Conservation (phyloP, 768 basidiomycete genomes). For the Tylopilus vinaceipallidus region DNA sequence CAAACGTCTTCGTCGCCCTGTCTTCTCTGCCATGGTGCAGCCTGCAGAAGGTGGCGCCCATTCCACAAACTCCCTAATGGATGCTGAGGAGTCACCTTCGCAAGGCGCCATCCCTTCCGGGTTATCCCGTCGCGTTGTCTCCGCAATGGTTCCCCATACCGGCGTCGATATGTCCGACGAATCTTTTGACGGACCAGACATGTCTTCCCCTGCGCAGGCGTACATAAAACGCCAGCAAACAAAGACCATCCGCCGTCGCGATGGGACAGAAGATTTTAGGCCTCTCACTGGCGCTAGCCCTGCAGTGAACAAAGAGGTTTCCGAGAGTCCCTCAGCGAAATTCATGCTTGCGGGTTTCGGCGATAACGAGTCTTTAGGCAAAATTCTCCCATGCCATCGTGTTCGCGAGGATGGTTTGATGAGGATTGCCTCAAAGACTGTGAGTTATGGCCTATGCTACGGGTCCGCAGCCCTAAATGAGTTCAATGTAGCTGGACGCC, state of each 20-base stretch:
- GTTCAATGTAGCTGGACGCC: conserved; percentile 59
- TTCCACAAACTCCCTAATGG: conserved; percentile 44
- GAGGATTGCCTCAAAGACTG: conserved; percentile 79
- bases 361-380: conserved; percentile 90
- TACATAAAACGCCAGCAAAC: conserved; percentile 76
- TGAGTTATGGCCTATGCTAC: conserved; percentile 38
- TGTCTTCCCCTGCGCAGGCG: conserved; percentile 80
- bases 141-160: conserved; percentile 56
- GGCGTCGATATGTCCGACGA: conserved; percentile 48
- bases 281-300: conserved; percentile 69
- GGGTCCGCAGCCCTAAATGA: neutral
- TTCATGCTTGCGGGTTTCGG: conserved; percentile 74
- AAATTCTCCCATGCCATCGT: conserved; percentile 89
- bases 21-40: conserved; percentile 60
- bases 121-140: conserved; percentile 67
- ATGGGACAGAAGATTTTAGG: conserved; percentile 79
- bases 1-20: conserved; percentile 65
- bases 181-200: conserved; percentile 55
- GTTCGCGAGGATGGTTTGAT: conserved; percentile 95
- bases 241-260: conserved; percentile 74
- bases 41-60: conserved; percentile 41
- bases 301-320: conserved; percentile 39
- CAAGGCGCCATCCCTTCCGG: conserved; percentile 26
- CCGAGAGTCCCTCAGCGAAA: conserved; percentile 58
- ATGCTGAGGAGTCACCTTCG: conserved; percentile 27